Evolutionary conservation across 2,329 filamentous ascomycete genomes (phyloP), one percentile per base, ranked within the genome.

Genomic region (Apiospora pterosperma): DNA sequence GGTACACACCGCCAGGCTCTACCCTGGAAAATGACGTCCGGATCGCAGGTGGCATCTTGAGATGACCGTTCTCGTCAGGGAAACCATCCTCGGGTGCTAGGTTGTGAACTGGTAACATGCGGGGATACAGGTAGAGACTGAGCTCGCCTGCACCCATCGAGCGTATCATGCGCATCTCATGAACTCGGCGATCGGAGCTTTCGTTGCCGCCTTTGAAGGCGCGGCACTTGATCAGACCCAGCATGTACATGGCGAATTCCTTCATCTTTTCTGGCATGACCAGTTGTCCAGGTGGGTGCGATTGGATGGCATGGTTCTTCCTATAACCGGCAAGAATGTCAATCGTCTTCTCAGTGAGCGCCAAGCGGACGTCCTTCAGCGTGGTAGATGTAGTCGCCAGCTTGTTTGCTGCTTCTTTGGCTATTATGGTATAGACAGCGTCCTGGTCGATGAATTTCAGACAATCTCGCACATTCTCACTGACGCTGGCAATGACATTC

Each of bases 371-470:
- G 66, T 98, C 95, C 73, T 97, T 97, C 63, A 97, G 84, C 6
- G 87, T 83, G 82, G 77, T 89, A 79, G 82, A 96, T 79, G 76
- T 85, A 12, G 83, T 84, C 6, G 89, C 83, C 70, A 97, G 89
- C 76, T 93, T 93, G n/a, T 92, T 90, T 44, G 93, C 92, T 42
- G 94, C 93, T 77, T 99, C 95, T 81, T 98, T 98, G 58, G 95
- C 93, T 65, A 99, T 88, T 64, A 98, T 87, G 41, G 88, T 87
- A 65, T 95, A 87, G 28, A 99, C 92, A 7, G 96, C 94, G 77
- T 99, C 96, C 76, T 99, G 95, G 74, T 99, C 96, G 44, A 98
- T 90, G 75, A 93, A 96, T 73, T 94, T 96, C 88, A 98, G 92
- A 72, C 85, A 87, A 67, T 97, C 93, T 67, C 92, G 87, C 14